Conservation (phyloP, 148 eudicot genomes). For the Amaranthus cruentus region DNA sequence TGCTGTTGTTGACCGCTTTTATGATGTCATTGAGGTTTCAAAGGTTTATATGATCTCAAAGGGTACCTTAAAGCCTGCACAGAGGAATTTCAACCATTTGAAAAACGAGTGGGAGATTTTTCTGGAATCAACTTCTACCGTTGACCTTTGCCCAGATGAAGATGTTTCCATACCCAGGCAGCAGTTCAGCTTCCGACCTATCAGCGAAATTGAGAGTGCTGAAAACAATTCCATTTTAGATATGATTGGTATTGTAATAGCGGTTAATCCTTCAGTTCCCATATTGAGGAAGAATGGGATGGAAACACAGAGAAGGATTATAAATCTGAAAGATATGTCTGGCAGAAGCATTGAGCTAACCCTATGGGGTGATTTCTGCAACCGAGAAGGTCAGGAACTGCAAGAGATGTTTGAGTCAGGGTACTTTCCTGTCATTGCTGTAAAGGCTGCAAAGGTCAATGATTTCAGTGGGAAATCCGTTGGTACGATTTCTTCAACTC, state of each 20-base stretch:
- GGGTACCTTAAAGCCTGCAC: constrained; percentile 88
- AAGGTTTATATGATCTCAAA: constrained; percentile 88
- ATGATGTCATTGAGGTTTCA: constrained; percentile 67
- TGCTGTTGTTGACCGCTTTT: constrained; percentile 90
- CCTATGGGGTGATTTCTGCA: constrained; percentile 97
- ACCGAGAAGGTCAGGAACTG: constrained; percentile 81
- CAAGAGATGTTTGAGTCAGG: constrained; percentile 79
- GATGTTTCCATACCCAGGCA: constrained; percentile 86
- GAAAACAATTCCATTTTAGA: constrained; percentile 88
- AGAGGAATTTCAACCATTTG: constrained; percentile 87
- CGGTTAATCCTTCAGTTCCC: constrained; percentile 85
- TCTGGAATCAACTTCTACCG: constrained; percentile 74
- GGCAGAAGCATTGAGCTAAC: constrained; percentile 81
- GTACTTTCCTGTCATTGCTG: constrained; percentile 69
- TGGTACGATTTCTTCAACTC: constrained; percentile 79
- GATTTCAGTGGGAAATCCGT: constrained; percentile 88
- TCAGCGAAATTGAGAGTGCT: constrained; percentile 69
- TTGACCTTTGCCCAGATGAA: constrained; percentile 91
- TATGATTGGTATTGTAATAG: constrained; percentile 65
- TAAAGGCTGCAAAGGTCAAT: constrained; percentile 88
- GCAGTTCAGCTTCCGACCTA: constrained; percentile 76
- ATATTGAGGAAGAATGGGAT: constrained; percentile 91
- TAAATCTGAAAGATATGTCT: constrained; percentile 81
- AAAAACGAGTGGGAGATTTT: constrained; percentile 97
- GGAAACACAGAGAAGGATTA: constrained; percentile 89